Conservation (phyloP, 2,329 filamentous ascomycete species). For the Pezicula carpinea region DNA sequence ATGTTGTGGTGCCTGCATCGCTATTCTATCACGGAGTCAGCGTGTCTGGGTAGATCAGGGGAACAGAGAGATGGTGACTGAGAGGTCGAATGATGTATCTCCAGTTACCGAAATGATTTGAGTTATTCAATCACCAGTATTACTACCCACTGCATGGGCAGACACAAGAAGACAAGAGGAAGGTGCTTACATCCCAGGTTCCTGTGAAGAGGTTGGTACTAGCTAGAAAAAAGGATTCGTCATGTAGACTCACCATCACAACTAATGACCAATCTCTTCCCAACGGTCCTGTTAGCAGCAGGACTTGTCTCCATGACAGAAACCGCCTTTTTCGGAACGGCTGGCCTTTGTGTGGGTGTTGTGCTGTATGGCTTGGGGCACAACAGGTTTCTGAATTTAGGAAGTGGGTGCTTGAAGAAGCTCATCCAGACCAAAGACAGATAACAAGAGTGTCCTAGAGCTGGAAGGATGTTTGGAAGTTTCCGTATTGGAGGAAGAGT, state of each 20-base stretch:
- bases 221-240: neutral
- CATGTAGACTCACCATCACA: slow-evolving; percentile 18
- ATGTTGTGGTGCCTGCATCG: slow-evolving; percentile 12
- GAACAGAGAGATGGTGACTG: too few relatives aligned
- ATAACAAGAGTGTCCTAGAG: too few relatives aligned
- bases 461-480: too few relatives aligned
- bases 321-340: neutral
- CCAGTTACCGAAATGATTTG: too few relatives aligned
- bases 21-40: slow-evolving; percentile 9
- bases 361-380: neutral
- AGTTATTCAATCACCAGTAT: too few relatives aligned
- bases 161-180: neutral
- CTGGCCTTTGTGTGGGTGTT: neutral
- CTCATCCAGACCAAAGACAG: too few relatives aligned
- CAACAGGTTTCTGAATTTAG: too few relatives aligned
- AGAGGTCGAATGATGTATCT: too few relatives aligned
- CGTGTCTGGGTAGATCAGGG: too few relatives aligned
- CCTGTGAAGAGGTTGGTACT: slow-evolving; percentile 6
- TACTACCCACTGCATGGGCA: neutral
- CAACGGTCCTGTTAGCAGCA: neutral
- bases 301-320: neutral
- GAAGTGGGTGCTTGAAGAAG: too few relatives aligned
- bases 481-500: too few relatives aligned
- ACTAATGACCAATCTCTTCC: slow-evolving; percentile 17
- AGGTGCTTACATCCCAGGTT: slow-evolving; percentile 16